phyloP scores from a whole-genome alignment of 495 filamentous ascomycete species.

The Penicillium lagena region DNA sequence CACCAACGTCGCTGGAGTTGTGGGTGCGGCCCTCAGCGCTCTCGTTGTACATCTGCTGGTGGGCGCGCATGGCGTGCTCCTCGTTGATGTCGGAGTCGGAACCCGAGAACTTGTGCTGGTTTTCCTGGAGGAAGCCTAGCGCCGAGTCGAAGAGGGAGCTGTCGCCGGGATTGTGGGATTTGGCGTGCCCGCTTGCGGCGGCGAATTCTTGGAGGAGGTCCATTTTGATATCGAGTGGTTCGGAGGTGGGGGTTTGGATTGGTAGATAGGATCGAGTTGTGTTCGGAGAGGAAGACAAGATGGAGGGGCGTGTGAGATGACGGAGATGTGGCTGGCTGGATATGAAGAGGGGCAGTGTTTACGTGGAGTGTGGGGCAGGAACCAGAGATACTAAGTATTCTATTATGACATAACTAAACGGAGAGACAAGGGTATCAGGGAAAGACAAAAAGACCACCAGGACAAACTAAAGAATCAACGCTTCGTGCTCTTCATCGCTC shows the following conservation, averaged over 20 bases:
- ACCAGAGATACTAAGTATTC: no score
- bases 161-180: slow-evolving; percentile 31
- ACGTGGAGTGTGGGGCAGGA: not conserved
- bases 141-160: slow-evolving; percentile 42
- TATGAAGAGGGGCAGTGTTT: slow-evolving; percentile 2
- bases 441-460: not conserved
- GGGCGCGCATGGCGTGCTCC: slow-evolving; percentile 44
- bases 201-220: slow-evolving; percentile 31
- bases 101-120: slow-evolving; percentile 20
- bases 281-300: not conserved
- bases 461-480: slow-evolving; percentile 20
- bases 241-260: no score
- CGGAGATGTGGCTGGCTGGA: not conserved
- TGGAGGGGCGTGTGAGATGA: not conserved
- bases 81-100: slow-evolving; percentile 49
- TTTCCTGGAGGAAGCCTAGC: slow-evolving; percentile 40
- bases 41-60: slow-evolving; percentile 49
- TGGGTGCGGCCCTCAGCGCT: slow-evolving; percentile 24
- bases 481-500: slow-evolving; percentile 29
- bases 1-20: slow-evolving; percentile 41
- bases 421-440: slow-evolving; percentile 21
- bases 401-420: not conserved
- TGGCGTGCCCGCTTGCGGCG: slow-evolving; percentile 41
- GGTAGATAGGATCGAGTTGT: not conserved
- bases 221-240: no score